phyloP scores from a whole-genome alignment of 2,329 filamentous ascomycete species.

The Pezicula rhizophila region DNA sequence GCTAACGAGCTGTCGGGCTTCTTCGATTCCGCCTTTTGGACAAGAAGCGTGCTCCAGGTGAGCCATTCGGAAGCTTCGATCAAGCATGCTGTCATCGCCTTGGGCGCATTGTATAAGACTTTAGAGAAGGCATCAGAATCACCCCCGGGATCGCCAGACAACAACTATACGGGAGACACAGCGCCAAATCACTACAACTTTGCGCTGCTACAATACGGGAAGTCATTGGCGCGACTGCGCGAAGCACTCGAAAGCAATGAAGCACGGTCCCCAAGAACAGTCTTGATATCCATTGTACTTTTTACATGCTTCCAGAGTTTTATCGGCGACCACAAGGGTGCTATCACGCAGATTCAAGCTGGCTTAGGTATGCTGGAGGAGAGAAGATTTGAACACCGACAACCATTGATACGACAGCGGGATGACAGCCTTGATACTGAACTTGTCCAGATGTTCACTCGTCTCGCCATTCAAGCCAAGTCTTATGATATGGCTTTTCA shows the following conservation, averaged over 20 bases:
- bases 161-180: slow-evolving; percentile 28
- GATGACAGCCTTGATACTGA: slow-evolving; percentile 37
- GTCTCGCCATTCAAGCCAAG: slow-evolving; percentile 59
- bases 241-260: slow-evolving; percentile 37
- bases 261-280: slow-evolving; percentile 41
- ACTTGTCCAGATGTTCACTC: slow-evolving; percentile 56
- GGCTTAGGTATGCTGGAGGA: slow-evolving; percentile 50
- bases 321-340: slow-evolving; percentile 55
- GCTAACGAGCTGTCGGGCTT: slow-evolving; percentile 60
- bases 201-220: slow-evolving; percentile 53
- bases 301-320: slow-evolving; percentile 66
- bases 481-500: slow-evolving; percentile 65
- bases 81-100: slow-evolving; percentile 58
- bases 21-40: slow-evolving; percentile 63
- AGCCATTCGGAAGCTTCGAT: slow-evolving; percentile 57
- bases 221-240: slow-evolving; percentile 46
- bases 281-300: slow-evolving; percentile 59
- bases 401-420: slow-evolving; percentile 17
- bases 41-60: slow-evolving; percentile 53
- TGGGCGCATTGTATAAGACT: slow-evolving; percentile 63
- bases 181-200: slow-evolving; percentile 51
- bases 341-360: slow-evolving; percentile 55
- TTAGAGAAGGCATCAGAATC: slow-evolving; percentile 49
- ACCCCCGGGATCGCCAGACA: slow-evolving; percentile 33
- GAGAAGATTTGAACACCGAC: slow-evolving; percentile 40